phyloP scores from a whole-genome alignment of 495 filamentous ascomycete species.

The Penicillium soppii region DNA sequence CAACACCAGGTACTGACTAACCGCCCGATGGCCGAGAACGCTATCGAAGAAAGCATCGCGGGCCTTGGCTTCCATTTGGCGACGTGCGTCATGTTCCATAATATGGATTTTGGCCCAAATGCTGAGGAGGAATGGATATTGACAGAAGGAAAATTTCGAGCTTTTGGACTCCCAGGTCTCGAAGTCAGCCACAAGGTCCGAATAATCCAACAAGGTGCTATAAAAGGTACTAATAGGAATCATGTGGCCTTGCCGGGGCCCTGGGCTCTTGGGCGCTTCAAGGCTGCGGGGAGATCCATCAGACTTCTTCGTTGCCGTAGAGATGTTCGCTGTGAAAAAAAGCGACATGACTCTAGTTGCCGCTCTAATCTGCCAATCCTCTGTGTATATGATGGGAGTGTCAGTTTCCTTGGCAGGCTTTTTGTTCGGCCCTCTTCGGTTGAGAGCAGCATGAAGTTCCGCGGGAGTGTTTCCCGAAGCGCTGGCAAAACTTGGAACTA shows the following conservation, averaged over 20 bases:
- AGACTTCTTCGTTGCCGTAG: slow-evolving; percentile 34
- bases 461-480: slow-evolving; percentile 60
- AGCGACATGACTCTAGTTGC: slow-evolving; percentile 79
- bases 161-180: slow-evolving; percentile 80
- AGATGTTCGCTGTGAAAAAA: slow-evolving; percentile 80
- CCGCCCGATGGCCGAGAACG: slow-evolving; percentile 68
- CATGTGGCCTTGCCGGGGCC: slow-evolving; percentile 58
- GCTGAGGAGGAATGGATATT: slow-evolving; percentile 91
- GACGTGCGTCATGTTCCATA: slow-evolving; percentile 82
- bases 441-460: slow-evolving; percentile 79
- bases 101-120: slow-evolving; percentile 94
- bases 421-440: slow-evolving; percentile 52
- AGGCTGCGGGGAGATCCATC: slow-evolving; percentile 22
- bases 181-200: slow-evolving; percentile 84
- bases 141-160: slow-evolving; percentile 83
- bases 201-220: slow-evolving; percentile 80
- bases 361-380: slow-evolving; percentile 90
- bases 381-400: slow-evolving; percentile 64
- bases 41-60: slow-evolving; percentile 90
- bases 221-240: slow-evolving; percentile 85
- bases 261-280: slow-evolving; percentile 32
- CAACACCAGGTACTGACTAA: slow-evolving; percentile 79
- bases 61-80: slow-evolving; percentile 90
- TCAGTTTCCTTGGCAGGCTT: slow-evolving; percentile 38
- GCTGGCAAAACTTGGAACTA: slow-evolving; percentile 69